These are phyloP conservation scores for Amoebophrya sp. DNA, from an alignment of 169 alveolate species.

Conservation along the genomic window DNA sequence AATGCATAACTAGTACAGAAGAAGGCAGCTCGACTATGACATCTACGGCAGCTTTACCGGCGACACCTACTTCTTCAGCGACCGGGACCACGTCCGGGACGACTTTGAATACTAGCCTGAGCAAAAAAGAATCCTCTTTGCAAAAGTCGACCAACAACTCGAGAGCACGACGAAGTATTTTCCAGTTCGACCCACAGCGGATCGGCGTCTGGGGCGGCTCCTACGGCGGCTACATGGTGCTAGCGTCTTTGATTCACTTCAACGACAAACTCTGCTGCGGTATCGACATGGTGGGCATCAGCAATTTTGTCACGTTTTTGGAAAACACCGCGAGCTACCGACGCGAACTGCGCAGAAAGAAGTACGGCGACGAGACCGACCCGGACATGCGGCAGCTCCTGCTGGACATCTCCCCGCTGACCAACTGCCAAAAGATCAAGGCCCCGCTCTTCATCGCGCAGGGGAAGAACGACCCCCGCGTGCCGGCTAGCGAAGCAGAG, in stretches of 20 bases:
- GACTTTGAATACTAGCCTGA: too few species aligned
- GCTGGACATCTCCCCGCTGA: constrained; percentile 13
- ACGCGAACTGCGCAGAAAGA: background rate
- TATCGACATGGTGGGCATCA: background rate
- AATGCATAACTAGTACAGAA: too few species aligned
- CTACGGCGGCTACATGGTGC: constrained; percentile 23
- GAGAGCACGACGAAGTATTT: background rate
- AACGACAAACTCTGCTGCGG: background rate
- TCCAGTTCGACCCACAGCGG: background rate
- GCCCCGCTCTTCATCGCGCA: background rate
- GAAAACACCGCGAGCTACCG: background rate
- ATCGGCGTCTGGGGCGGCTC: background rate
- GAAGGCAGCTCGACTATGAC: too few species aligned
- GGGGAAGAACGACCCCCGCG: constrained; percentile 22
- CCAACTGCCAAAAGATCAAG: background rate
- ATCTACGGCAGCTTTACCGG: too few species aligned
- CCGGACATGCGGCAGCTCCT: background rate
- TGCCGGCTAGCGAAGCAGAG: background rate
- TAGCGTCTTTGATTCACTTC: background rate
- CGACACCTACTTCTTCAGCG: too few species aligned
- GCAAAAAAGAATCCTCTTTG: too few species aligned
- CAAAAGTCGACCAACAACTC: too few species aligned
- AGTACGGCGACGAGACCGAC: constrained; percentile 26
- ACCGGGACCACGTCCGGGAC: too few species aligned
- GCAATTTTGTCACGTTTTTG: background rate